phyloP scores from a whole-genome alignment of 805 yeast genomes.

The Debaryomyces prosopidis region DNA sequence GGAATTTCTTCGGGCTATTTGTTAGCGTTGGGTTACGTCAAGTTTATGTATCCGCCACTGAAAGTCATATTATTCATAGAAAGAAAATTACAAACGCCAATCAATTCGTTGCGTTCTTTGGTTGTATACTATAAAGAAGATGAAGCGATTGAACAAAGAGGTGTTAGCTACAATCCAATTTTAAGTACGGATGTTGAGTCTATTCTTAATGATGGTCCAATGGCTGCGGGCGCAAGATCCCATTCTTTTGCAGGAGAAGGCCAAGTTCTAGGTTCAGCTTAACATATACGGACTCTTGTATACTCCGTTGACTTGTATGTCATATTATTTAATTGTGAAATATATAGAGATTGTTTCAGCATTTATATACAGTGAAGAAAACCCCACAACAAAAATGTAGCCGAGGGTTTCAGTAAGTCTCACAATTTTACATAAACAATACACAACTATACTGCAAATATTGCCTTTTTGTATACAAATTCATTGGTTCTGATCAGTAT shows the following conservation, averaged over 20 bases:
- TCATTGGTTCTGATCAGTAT: neutral
- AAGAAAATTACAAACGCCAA: slow-evolving; percentile 47
- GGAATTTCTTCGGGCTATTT: slow-evolving; percentile 69
- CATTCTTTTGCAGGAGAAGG: slow-evolving; percentile 18
- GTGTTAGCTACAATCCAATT: slow-evolving; percentile 28
- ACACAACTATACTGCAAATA: too few species aligned
- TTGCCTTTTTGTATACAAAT: neutral
- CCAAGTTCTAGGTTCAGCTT: slow-evolving; percentile 18
- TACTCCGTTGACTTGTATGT: too few species aligned
- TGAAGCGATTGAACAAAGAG: slow-evolving; percentile 51
- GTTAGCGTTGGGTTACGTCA: slow-evolving; percentile 57
- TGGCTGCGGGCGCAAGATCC: neutral
- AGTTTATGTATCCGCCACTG: slow-evolving; percentile 65
- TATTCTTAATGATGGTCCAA: neutral
- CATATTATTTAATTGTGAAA: neutral
- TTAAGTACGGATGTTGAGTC: slow-evolving; percentile 25
- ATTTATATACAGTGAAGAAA: neutral
- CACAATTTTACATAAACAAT: too few species aligned
- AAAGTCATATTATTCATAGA: slow-evolving; percentile 67
- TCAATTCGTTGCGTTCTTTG: slow-evolving; percentile 52
- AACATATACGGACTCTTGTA: neutral
- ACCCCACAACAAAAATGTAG: neutral
- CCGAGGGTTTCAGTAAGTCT: neutral
- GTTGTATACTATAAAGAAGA: slow-evolving; percentile 62
- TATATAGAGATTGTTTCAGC: neutral